Conservation (phyloP, 1,139 yeast species). For the Scheffersomyces lignicola region DNA sequence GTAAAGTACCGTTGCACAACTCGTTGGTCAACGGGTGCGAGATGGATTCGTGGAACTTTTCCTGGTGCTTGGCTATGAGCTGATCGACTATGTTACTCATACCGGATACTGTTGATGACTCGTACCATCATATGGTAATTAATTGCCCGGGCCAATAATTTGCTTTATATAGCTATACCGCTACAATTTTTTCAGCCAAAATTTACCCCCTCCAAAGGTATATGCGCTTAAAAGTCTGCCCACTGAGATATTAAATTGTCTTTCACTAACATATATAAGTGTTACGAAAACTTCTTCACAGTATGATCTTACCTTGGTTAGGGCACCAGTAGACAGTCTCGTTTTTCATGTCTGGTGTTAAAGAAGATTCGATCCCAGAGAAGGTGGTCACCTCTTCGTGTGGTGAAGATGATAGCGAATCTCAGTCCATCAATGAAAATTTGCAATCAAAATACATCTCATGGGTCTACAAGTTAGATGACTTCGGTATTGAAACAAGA, state of each 20-base stretch:
- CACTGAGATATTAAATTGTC: conserved; percentile 2
- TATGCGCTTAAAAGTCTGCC: conserved; percentile 4
- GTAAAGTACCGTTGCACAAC: conserved; percentile 45
- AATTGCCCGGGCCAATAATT: too few species aligned
- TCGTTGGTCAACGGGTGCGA: conserved; percentile 47
- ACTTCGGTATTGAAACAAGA: conserved; percentile 29
- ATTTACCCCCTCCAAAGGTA: not conserved
- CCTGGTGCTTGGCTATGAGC: conserved; percentile 21
- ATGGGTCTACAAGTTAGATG: conserved; percentile 21
- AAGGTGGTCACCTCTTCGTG: too few species aligned
- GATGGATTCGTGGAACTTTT: conserved; percentile 26
- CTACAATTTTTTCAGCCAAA: conserved; percentile 1
- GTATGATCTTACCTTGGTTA: too few species aligned
- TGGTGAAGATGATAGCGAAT: not conserved
- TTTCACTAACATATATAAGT: too few species aligned
- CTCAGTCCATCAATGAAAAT: not conserved
- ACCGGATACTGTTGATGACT: too few species aligned
- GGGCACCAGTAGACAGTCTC: too few species aligned
- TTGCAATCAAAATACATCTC: conserved; percentile 8
- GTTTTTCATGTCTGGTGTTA: too few species aligned
- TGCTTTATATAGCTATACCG: not conserved
- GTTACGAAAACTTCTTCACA: too few species aligned
- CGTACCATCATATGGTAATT: too few species aligned
- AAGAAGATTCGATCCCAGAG: too few species aligned
- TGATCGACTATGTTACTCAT: conserved; percentile 16